These are phyloP conservation scores for Salvia sclarea DNA, from an alignment of 305 asterid genomes.

Conservation along the genomic window DNA sequence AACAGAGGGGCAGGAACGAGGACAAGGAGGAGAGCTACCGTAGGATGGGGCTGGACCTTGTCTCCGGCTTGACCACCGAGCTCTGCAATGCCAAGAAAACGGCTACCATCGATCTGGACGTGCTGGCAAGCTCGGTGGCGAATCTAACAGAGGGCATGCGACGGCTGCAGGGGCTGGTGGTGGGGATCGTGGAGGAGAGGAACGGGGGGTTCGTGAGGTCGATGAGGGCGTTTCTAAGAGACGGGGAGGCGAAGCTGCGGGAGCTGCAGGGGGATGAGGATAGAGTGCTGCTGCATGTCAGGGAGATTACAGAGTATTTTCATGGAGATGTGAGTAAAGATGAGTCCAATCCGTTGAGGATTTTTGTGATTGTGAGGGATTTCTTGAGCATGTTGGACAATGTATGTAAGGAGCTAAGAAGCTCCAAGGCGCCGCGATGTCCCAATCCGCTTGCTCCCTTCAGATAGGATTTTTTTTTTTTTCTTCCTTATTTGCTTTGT, in stretches of 20 bases:
- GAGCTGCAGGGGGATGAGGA: conserved; percentile 77
- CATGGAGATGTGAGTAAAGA: conserved; percentile 90
- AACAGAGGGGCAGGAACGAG: conserved; percentile 43
- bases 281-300: conserved; percentile 59
- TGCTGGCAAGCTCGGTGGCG: conserved; percentile 74
- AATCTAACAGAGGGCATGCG: conserved; percentile 54
- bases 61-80: conserved; percentile 69
- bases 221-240: conserved; percentile 56
- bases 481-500: conserved; percentile 26
- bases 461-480: conserved; percentile 32
- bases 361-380: conserved; percentile 88
- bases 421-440: conserved; percentile 46
- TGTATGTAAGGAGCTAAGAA: conserved; percentile 89
- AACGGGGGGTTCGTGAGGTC: conserved; percentile 58
- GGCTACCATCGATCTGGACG: conserved; percentile 80
- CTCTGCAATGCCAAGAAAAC: conserved; percentile 90
- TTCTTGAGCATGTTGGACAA: conserved; percentile 78
- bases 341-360: conserved; percentile 71
- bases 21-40: conserved; percentile 76
- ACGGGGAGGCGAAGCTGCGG: conserved; percentile 58
- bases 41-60: conserved; percentile 86
- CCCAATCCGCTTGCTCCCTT: conserved; percentile 74
- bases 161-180: conserved; percentile 45
- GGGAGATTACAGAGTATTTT: conserved; percentile 82
- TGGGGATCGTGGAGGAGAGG: conserved; percentile 41